Conservation (phyloP, 2,329 filamentous ascomycete species). For the Phoma sp. region DNA sequence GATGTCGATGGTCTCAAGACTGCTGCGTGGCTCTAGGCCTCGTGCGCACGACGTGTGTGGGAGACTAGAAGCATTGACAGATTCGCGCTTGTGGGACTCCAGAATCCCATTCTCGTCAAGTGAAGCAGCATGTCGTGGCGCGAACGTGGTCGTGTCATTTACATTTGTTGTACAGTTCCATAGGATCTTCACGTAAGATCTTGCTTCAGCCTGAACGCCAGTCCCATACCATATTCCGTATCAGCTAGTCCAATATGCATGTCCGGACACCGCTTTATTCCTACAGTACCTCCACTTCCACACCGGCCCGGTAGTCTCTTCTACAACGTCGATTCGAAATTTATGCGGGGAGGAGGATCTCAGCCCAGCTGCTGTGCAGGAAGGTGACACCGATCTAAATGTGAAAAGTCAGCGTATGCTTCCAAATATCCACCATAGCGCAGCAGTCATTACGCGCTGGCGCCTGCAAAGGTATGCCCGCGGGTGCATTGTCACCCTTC, state of each 20-base stretch:
- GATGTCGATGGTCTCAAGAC: not conserved
- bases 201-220: constrained; percentile 25
- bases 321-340: constrained; percentile 16
- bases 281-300: not conserved
- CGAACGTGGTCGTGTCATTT: constrained; percentile 17
- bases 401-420: constrained; percentile 25
- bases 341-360: constrained; percentile 58
- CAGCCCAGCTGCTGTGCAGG: constrained; percentile 59
- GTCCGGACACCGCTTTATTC: not conserved
- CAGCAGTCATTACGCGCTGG: not conserved
- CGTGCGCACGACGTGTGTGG: not conserved
- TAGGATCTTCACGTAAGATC: constrained; percentile 1
- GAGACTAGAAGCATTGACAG: not conserved
- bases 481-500: not conserved
- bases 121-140: not conserved
- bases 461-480: not conserved
- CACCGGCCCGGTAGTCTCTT: not conserved
- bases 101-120: not conserved
- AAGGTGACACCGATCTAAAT: constrained; percentile 58
- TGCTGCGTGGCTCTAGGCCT: not conserved
- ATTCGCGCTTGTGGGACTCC: not conserved
- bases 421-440: not conserved
- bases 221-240: constrained; percentile 14
- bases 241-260: not conserved
- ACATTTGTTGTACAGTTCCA: constrained; percentile 21